Percentiles rank a stretch among this genome's conserved stretches.
Evolutionary conservation across 2,329 filamentous ascomycete genomes (phyloP).

Genomic region (Venturia aucupariae): DNA sequence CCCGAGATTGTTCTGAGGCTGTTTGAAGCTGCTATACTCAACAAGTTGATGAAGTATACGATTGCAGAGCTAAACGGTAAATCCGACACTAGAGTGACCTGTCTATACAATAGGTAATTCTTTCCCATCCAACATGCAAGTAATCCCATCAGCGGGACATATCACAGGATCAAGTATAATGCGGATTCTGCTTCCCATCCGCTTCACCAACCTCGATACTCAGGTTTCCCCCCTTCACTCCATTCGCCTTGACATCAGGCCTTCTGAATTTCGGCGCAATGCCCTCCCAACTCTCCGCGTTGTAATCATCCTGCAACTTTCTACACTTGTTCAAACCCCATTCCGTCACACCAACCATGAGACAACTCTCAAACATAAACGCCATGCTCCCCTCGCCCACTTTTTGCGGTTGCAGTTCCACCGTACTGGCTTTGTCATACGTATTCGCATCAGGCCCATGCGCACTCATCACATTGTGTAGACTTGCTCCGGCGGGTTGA

Average conservation of each 20-base stretch:
- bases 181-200: neutral
- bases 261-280: constrained; percentile 37
- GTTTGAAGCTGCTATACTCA: no score
- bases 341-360: constrained; percentile 45
- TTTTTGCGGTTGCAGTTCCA: constrained; percentile 45
- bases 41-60: no score
- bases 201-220: neutral
- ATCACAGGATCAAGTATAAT: neutral
- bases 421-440: constrained; percentile 46
- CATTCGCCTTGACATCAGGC: constrained; percentile 14
- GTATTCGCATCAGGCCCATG: constrained; percentile 51
- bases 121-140: neutral
- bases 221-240: neutral
- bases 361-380: constrained; percentile 51
- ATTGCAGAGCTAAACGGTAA: no score
- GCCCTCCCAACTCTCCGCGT: constrained; percentile 67
- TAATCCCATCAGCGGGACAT: neutral
- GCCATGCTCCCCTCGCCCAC: constrained; percentile 52
- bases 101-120: neutral
- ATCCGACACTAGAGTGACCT: no score
- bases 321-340: constrained; percentile 62
- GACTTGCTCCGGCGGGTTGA: constrained; percentile 49
- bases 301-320: constrained; percentile 66
- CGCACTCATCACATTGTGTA: constrained; percentile 65
- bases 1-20: no score